Conservation (phyloP, 139 green algal genomes). For the Gonium pectorale region DNA sequence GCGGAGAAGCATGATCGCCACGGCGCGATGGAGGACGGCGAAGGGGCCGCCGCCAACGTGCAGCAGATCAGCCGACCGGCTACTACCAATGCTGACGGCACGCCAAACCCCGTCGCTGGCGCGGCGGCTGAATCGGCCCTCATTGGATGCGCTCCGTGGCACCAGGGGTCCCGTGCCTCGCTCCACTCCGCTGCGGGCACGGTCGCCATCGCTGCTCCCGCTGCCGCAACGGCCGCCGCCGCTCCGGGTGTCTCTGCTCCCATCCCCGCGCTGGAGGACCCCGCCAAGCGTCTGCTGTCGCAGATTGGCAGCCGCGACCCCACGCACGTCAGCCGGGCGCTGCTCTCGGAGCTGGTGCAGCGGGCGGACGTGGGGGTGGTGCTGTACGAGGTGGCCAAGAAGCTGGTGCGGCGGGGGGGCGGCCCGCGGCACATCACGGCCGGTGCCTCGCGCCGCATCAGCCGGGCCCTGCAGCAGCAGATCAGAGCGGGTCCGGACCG, state of each 20-base stretch:
- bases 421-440: slow-evolving; percentile 14
- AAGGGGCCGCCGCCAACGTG: too few relatives aligned
- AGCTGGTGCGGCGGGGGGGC: slow-evolving; percentile 36
- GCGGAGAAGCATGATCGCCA: not conserved
- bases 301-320: slow-evolving; percentile 35
- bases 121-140: too few relatives aligned
- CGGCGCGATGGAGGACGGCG: not conserved
- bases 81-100: too few relatives aligned
- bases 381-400: slow-evolving; percentile 46
- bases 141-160: too few relatives aligned
- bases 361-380: slow-evolving; percentile 41
- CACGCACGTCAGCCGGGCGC: slow-evolving; percentile 11
- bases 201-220: not conserved
- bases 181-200: too few relatives aligned
- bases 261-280: slow-evolving; percentile 28
- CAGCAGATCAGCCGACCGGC: not conserved
- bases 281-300: slow-evolving; percentile 43
- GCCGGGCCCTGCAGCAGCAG: not conserved
- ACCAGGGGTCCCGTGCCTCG: too few relatives aligned
- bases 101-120: too few relatives aligned
- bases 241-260: too few relatives aligned
- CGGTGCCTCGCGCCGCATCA: not conserved
- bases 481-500: slow-evolving; percentile 23
- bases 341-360: slow-evolving; percentile 37
- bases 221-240: not conserved